Percentiles rank a stretch among this genome's conserved stretches.
Conservation (phyloP, 2,329 filamentous ascomycete genomes). For the Stachybotrys elegans region DNA sequence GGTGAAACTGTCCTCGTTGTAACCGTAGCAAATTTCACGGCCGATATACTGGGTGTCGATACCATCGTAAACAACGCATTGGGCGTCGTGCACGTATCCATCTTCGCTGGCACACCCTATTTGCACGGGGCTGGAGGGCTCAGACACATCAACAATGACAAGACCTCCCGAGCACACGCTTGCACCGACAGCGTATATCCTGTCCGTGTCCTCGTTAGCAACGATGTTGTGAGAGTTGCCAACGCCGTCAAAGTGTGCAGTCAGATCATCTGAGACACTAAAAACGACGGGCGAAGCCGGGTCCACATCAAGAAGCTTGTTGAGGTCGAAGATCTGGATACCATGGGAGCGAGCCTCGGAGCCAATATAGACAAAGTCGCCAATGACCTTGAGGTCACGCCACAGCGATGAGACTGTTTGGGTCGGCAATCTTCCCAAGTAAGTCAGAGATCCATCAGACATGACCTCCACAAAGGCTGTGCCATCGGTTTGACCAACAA, state of each 20-base stretch:
- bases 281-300: neutral
- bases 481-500: slow-evolving; percentile 38
- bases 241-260: slow-evolving; percentile 3
- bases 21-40: slow-evolving; percentile 26
- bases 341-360: slow-evolving; percentile 41
- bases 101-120: slow-evolving; percentile 42
- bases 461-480: slow-evolving; percentile 40
- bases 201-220: slow-evolving; percentile 23
- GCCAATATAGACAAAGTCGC: slow-evolving; percentile 28
- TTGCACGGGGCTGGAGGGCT: slow-evolving; percentile 41
- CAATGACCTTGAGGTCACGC: slow-evolving; percentile 30
- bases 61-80: slow-evolving; percentile 47
- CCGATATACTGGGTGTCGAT: slow-evolving; percentile 39
- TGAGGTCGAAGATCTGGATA: slow-evolving; percentile 59
- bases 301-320: slow-evolving; percentile 38
- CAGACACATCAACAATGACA: slow-evolving; percentile 36
- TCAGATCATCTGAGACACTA: neutral
- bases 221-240: slow-evolving; percentile 35
- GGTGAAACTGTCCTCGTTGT: slow-evolving; percentile 39
- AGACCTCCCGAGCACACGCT: slow-evolving; percentile 38
- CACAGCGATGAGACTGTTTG: slow-evolving; percentile 13
- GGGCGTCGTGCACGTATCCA: slow-evolving; percentile 50
- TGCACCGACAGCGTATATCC: slow-evolving; percentile 41
- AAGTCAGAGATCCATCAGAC: neutral
- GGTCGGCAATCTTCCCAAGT: neutral